phyloP scores from a whole-genome alignment of 2,329 filamentous ascomycete genomes.

The Aspergillus sp. region DNA sequence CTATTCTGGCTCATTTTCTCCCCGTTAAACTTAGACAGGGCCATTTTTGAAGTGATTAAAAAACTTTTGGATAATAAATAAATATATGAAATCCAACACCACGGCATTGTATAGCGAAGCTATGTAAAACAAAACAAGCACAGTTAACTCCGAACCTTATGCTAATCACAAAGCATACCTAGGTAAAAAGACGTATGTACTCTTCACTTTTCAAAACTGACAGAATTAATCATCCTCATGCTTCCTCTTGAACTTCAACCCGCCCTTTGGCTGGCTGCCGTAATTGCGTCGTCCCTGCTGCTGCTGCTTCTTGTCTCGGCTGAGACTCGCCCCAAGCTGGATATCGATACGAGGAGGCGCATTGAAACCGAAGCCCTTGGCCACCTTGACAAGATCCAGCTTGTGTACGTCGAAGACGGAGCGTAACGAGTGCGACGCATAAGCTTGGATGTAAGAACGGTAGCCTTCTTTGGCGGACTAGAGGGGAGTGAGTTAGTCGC shows the following conservation, averaged over 20 bases:
- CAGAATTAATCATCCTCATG: slow-evolving; percentile 31
- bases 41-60: background rate
- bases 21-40: too few relatives aligned
- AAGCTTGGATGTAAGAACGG: slow-evolving; percentile 89
- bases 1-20: background rate
- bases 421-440: slow-evolving; percentile 79
- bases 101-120: background rate
- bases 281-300: slow-evolving; percentile 65
- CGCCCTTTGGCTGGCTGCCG: slow-evolving; percentile 67
- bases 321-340: slow-evolving; percentile 73
- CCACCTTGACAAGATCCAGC: slow-evolving; percentile 78
- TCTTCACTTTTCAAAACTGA: background rate
- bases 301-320: slow-evolving; percentile 66
- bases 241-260: slow-evolving; percentile 55
- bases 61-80: slow-evolving; percentile 2
- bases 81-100: background rate
- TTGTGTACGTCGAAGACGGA: slow-evolving; percentile 84
- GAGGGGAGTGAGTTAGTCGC: slow-evolving; percentile 6
- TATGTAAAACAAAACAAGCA: slow-evolving; percentile 1
- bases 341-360: slow-evolving; percentile 78
- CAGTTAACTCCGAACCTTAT: slow-evolving; percentile 10
- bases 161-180: slow-evolving; percentile 15
- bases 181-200: slow-evolving; percentile 1
- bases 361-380: slow-evolving; percentile 78
- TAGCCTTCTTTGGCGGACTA: slow-evolving; percentile 71